Conservation (phyloP, 2,329 filamentous ascomycete genomes). For the Ophiocordyceps camponoti-saundersi region DNA sequence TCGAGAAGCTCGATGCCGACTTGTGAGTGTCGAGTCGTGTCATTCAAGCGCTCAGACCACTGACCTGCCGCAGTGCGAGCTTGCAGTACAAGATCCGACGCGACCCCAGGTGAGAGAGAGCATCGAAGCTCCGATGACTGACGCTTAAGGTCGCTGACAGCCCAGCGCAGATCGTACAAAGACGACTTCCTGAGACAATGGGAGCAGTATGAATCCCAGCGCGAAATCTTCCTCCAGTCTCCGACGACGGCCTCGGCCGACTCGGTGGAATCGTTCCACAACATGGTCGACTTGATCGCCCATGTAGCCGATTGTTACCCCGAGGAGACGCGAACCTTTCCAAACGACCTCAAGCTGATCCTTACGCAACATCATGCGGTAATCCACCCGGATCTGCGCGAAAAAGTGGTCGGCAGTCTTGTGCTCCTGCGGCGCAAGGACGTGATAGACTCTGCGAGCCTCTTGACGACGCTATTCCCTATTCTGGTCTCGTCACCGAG, state of each 20-base stretch:
- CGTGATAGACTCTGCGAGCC: constrained; percentile 65
- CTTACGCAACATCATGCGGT: constrained; percentile 67
- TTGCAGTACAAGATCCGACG: constrained; percentile 82
- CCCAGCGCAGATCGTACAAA: constrained; percentile 51
- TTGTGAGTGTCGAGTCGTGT: constrained; percentile 29
- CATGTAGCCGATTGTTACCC: constrained; percentile 92
- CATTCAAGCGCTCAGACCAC: constrained; percentile 3
- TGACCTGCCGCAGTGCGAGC: constrained; percentile 43
- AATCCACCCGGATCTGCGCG: constrained; percentile 69
- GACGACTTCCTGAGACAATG: constrained; percentile 82
- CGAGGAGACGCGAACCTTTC: constrained; percentile 58
- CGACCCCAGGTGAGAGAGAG: constrained; percentile 55
- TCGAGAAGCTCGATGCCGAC: constrained; percentile 91
- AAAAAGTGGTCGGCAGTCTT: constrained; percentile 86
- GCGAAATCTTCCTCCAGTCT: constrained; percentile 77
- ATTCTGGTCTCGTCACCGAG: constrained; percentile 83
- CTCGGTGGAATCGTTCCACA: constrained; percentile 69
- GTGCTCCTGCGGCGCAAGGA: constrained; percentile 83
- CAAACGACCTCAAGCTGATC: constrained; percentile 66
- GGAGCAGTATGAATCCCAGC: constrained; percentile 79
- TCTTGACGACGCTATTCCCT: constrained; percentile 86
- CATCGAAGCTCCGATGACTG: not conserved
- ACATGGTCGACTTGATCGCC: constrained; percentile 83
- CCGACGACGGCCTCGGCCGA: constrained; percentile 63
- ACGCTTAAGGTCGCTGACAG: constrained; percentile 4